These are phyloP conservation scores for Xylariaceae sp. DNA, from an alignment of 2,329 filamentous ascomycete genomes.

Conservation along the genomic window DNA sequence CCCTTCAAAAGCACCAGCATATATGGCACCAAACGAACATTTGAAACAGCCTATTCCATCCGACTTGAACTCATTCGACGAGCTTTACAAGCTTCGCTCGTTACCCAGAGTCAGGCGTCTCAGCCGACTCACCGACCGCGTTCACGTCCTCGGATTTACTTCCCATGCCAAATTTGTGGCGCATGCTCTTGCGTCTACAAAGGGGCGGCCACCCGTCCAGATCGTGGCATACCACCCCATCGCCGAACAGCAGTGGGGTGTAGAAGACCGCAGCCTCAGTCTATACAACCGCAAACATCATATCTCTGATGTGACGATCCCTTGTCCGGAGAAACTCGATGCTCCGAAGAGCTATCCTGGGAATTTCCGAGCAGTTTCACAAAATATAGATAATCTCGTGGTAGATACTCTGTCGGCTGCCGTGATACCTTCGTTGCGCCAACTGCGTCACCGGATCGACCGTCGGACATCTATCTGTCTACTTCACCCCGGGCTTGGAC, in stretches of 20 bases:
- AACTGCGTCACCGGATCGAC: constrained; percentile 33
- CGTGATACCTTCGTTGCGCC: constrained; percentile 16
- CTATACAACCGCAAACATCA: constrained; percentile 38
- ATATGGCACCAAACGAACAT: no score
- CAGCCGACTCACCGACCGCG: constrained; percentile 35
- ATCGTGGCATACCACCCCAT: constrained; percentile 54
- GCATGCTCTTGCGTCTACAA: constrained; percentile 56
- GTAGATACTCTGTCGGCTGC: constrained; percentile 18
- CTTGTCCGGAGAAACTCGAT: constrained; percentile 17
- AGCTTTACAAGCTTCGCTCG: no score
- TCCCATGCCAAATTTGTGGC: constrained; percentile 63
- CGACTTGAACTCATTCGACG: no score
- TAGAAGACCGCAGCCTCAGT: constrained; percentile 41
- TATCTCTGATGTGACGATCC: constrained; percentile 22
- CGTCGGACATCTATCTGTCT: constrained; percentile 69
- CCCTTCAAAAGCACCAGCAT: no score
- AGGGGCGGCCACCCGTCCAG: constrained; percentile 59
- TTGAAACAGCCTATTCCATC: no score
- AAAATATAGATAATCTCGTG: constrained; percentile 28
- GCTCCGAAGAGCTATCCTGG: no score
- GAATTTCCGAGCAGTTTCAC: no score
- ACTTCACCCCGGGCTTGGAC: constrained; percentile 77
- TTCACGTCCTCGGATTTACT: constrained; percentile 61
- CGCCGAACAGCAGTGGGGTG: constrained; percentile 43
- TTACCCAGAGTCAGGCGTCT: no score